phyloP scores from a whole-genome alignment of 495 filamentous ascomycete species.

The Penicillium argentinense region DNA sequence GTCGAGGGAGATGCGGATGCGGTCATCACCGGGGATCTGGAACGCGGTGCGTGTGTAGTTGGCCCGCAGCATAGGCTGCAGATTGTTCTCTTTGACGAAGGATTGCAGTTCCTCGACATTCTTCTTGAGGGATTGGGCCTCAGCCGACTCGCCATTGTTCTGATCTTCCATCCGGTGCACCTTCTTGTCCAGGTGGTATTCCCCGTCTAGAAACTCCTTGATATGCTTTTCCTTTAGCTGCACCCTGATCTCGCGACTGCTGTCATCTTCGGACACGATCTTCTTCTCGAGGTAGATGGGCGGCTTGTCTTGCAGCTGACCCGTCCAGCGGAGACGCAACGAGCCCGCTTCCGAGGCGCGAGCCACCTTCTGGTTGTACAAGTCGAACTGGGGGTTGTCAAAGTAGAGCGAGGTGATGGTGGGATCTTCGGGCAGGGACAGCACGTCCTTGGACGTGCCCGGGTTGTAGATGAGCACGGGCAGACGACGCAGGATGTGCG shows the following conservation, averaged over 20 bases:
- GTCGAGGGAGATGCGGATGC: constrained; percentile 88
- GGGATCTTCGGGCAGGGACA: constrained; percentile 75
- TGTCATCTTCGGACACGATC: constrained; percentile 69
- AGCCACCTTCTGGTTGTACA: constrained; percentile 84
- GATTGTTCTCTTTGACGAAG: constrained; percentile 72
- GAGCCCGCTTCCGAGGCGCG: constrained; percentile 76
- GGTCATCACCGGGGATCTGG: constrained; percentile 90
- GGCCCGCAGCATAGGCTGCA: constrained; percentile 84
- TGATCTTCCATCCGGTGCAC: constrained; percentile 77
- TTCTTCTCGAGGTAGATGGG: constrained; percentile 89
- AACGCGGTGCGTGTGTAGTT: constrained; percentile 95
- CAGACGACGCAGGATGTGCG: constrained; percentile 83
- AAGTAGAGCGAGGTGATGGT: constrained; percentile 96
- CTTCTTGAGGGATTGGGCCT: constrained; percentile 56
- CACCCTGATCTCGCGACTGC: constrained; percentile 73
- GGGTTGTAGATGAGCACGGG: constrained; percentile 93
- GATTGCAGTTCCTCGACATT: constrained; percentile 76
- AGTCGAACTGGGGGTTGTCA: constrained; percentile 77
- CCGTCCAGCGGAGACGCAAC: constrained; percentile 87
- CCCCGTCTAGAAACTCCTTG: constrained; percentile 78
- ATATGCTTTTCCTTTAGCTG: constrained; percentile 92
- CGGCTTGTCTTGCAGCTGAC: constrained; percentile 72
- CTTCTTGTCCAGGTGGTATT: constrained; percentile 90
- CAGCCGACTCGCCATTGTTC: constrained; percentile 59
- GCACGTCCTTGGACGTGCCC: constrained; percentile 72